Base-by-base conservation (phyloP, 371 early-diverging fungal species). In the Quaeritorhiza haematococci region DNA sequence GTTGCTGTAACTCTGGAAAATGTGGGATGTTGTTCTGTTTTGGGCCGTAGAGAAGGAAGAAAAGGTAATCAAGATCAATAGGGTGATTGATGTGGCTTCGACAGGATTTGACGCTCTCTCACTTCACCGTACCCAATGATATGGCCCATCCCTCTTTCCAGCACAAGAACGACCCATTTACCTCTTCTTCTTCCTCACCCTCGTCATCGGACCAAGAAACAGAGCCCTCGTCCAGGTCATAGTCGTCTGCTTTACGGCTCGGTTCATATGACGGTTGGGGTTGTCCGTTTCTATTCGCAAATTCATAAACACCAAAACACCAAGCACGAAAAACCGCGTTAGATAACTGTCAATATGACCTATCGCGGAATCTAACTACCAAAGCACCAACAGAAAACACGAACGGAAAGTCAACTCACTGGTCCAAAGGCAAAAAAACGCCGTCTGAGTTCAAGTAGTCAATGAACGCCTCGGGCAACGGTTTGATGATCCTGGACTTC, bases 361-460 rank as follows among this genome's bases (percentile, higher is more conserved):
- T n/a, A n/a, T n/a, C 46, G 27, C 21, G 3, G 43, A 49, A 49
- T 21, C 21, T 45, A 50, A 50, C 38, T 13, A 38, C 13, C 38
- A 38, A 38, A 38, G 38, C n/a, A 38, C 10, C 38, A n/a, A 38
- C 38, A 38, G 10, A 38, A 38, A 10, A n/a, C 38, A 38, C 10
- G 10, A 10, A 13, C 28, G 8, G 33, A 8, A 24, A 61, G 15
- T 41, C 21, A 1, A 34, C 35, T 19, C 50, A 72, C 69, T 43
- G 46, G 38, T 72, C 71, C 41, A 60, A 47, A 8, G 94, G 92
- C 34, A 94, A 70, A 58, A 83, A 85, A 13, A 96, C 79, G 2
- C 91, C 86, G 60, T 96, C 95, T 3, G 86, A 84, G 53, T 84
- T 74, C 45, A 96, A 71, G 53, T 93, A 96, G 6, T 83, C 76